Conservation (phyloP, 345 rosid species). For the Eucalyptus dawsonii region DNA sequence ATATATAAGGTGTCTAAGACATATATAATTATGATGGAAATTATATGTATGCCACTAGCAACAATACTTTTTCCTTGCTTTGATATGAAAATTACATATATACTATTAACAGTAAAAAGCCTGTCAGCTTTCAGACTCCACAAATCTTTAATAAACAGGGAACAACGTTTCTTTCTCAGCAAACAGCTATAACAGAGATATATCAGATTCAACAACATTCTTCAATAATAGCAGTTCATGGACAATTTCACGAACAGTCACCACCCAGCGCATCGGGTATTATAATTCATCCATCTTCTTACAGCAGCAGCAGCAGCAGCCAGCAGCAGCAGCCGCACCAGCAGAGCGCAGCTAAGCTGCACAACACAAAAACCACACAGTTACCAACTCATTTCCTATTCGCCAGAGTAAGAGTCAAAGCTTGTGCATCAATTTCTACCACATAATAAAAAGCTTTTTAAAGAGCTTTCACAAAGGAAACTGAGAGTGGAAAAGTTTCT, state of each 20-base stretch:
- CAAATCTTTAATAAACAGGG: not conserved
- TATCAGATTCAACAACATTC: not conserved
- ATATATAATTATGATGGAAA: not conserved
- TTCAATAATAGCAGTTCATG: not conserved
- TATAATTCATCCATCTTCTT: not conserved
- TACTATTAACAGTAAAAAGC: not conserved
- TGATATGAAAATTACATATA: not conserved
- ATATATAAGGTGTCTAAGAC: not conserved
- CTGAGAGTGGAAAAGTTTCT: not conserved
- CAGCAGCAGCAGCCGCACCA: constrained; percentile 45
- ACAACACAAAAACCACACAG: not conserved
- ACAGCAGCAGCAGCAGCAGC: constrained; percentile 14
- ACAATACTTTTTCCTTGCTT: not conserved
- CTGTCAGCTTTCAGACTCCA: not conserved
- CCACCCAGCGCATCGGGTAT: not conserved
- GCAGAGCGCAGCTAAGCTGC: constrained; percentile 17
- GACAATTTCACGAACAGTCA: not conserved
- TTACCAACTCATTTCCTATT: not conserved
- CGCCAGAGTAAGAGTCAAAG: too few species aligned
- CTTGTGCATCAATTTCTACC: not conserved
- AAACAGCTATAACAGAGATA: not conserved
- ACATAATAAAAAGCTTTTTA: not conserved
- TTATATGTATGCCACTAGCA: not conserved
- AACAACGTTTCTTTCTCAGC: not conserved
- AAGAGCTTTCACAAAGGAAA: not conserved